Evolutionary conservation across 768 basidiomycete species (phyloP).

Genomic region (Mycena floridula): DNA sequence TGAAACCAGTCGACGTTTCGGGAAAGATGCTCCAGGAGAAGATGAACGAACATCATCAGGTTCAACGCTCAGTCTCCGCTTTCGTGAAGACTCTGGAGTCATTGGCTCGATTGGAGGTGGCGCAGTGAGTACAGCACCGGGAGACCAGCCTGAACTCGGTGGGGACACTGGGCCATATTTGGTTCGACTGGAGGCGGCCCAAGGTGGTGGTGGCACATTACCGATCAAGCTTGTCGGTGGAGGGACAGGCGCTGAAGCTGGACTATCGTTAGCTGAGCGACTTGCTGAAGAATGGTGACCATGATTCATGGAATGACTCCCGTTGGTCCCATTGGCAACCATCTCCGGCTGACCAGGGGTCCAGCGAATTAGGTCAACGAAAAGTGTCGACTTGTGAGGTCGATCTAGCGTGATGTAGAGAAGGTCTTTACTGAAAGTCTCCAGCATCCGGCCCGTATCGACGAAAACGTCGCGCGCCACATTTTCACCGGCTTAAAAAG

Average conservation of each 20-base stretch:
- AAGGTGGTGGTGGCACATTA: slow-evolving; percentile 30
- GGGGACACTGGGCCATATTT: slow-evolving; percentile 37
- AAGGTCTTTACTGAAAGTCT: slow-evolving; percentile 65
- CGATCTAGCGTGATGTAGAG: slow-evolving; percentile 61
- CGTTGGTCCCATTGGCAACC: slow-evolving; percentile 16
- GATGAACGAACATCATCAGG: slow-evolving; percentile 18
- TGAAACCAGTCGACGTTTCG: slow-evolving; percentile 33
- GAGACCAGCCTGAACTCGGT: slow-evolving; percentile 29
- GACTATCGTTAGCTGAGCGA: slow-evolving; percentile 4
- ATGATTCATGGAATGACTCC: slow-evolving; percentile 14
- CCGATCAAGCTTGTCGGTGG: slow-evolving; percentile 12
- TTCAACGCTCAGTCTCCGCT: slow-evolving; percentile 41
- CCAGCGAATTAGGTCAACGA: slow-evolving; percentile 67
- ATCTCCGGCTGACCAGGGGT: slow-evolving; percentile 49
- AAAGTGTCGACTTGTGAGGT: slow-evolving; percentile 61
- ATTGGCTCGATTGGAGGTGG: slow-evolving; percentile 20
- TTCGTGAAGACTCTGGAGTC: slow-evolving; percentile 20
- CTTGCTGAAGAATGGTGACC: slow-evolving; percentile 10
- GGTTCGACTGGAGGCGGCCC: slow-evolving; percentile 15
- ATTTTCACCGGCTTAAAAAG: slow-evolving; percentile 30
- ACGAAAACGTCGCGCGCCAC: slow-evolving; percentile 56
- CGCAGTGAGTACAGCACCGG: slow-evolving; percentile 31
- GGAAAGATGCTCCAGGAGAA: slow-evolving; percentile 19
- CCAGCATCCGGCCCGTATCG: slow-evolving; percentile 67
- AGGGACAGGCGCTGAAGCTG: slow-evolving; percentile 1